Evolutionary conservation across 768 basidiomycete genomes (phyloP), one percentile per base, ranked within the genome.

Genomic region (Pisolithus albus): DNA sequence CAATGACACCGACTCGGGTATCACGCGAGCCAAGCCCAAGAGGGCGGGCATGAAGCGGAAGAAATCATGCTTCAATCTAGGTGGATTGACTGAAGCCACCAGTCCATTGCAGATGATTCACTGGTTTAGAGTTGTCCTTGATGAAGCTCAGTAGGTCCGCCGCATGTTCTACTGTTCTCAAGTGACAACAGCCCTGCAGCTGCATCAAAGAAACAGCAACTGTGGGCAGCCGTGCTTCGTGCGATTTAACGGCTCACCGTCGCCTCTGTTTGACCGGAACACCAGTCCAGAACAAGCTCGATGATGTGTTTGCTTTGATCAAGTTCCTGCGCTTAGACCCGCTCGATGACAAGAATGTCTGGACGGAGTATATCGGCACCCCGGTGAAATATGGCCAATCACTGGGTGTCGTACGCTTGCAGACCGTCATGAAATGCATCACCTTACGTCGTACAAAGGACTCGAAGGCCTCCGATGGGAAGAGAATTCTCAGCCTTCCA

Each of bases 231-330:
- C 84, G 91, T 51, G 96, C 96, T 7, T 93, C 88, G 11, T 98
- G 96, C 68, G 93, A 96, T 66, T 79, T 99, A 46, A 80, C 87
- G 68, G 92, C 96, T 15, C 91, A 97, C 63, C 84, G 96, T 48
- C 84, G 96, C 15, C 74, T 97, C 40, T 94, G 92, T 67, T 75
- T 99, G 38, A 94, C 94, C n/a, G 96, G 96, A 51, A 99, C 96
- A 7, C 96, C 96, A 1, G 92, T 99, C 36, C 96, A 99, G 72
- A 99, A 99, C 76, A 96, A 95, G 69, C 81, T 98, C 48, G 96
- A 98, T 70, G 96, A 99, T 64, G 87, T 99, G 46, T 98, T 87
- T 68, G 96, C 96, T 5, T 76, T 99, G 52, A 84, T 99, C 76
- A 96, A 96, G 70, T 98, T 99, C 71, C 71, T 99, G 50, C 86